Base-by-base conservation (phyloP, 2,329 filamentous ascomycete genomes). In the Tympanopsis confertula region DNA sequence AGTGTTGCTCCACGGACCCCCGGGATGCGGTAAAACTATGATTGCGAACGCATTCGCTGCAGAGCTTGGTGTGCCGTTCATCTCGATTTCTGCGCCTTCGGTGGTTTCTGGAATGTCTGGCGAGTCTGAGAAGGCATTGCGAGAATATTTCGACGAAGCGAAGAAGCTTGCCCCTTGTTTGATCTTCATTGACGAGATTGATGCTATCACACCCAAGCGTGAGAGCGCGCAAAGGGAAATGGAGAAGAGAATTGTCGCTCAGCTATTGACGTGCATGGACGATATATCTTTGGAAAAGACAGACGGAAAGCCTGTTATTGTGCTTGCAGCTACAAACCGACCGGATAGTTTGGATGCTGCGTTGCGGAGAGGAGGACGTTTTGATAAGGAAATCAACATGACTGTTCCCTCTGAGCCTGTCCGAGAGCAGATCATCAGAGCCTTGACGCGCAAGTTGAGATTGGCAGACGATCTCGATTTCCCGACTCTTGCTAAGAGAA, bases 181-280 rank as follows among this genome's bases (percentile, higher is more conserved):
- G 4, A 71, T 98, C 4, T 93, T 95, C 51, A 83, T 96, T 40
- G 87, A 94, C 47, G 82, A 94, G 47, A 85, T 96, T 38, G 88
- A 98, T 56, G 81, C 82, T 3, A 91, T 96, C 49, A 85, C 87
- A 36, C 84, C 85, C 0, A 94, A 93, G 55, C 71, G 83, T 39
- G 86, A 94, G 44, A 84, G 76, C 39, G 78, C 82, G 1, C 83
- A 91, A 50, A 80, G 82, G 50, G 86, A 94, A 45, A 89, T 93
- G 76, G 87, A 94, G 54, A 85, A 86, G 52, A 69, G 87, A 38
- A 91, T 93, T 44, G 81, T 93, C 12, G 75, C 78, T 1, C 84
- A 94, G 51, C 76, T 96, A 45, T 65, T 86, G 39, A 81, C 82
- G 15, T 93, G 87, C 40, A 93, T 96, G 82, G 83, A 87, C 50